Conservation (phyloP, 2,329 filamentous ascomycete genomes). For the Hypoxylon sp. region DNA sequence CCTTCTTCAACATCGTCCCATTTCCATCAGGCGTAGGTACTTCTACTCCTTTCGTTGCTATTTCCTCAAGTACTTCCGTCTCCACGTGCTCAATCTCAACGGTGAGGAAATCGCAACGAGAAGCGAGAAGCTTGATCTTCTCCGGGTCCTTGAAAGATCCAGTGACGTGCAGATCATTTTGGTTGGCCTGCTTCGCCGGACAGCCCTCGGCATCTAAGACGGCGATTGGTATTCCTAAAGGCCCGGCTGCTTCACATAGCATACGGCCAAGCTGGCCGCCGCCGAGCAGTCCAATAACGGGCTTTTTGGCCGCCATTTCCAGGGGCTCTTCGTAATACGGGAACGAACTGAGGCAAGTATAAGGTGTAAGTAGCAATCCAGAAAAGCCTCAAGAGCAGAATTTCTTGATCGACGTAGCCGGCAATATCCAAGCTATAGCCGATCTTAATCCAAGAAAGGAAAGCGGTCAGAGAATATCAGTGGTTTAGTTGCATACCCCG, state of each 20-base stretch:
- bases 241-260: constrained; percentile 86
- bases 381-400: constrained; percentile 19
- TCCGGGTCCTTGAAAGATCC: constrained; percentile 89
- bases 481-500: constrained; percentile 15
- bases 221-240: constrained; percentile 81
- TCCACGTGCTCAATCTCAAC: constrained; percentile 97
- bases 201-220: constrained; percentile 82
- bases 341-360: constrained; percentile 11
- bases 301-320: constrained; percentile 36
- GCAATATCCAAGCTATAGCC: constrained; percentile 16
- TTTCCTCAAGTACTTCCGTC: constrained; percentile 88
- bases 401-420: constrained; percentile 17
- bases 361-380: constrained; percentile 1
- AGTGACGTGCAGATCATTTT: constrained; percentile 78
- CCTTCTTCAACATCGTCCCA: constrained; percentile 59
- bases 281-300: constrained; percentile 38
- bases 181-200: constrained; percentile 88
- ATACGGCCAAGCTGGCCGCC: constrained; percentile 87
- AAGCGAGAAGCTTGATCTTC: constrained; percentile 84
- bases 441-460: constrained; percentile 14
- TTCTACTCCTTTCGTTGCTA: constrained; percentile 74
- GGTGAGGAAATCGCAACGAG: constrained; percentile 82
- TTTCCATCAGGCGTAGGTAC: constrained; percentile 59
- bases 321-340: background rate
- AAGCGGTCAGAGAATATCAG: constrained; percentile 10